Percentiles rank a stretch among this genome's conserved stretches.
These are phyloP conservation scores for Capsicum pubescens DNA, from an alignment of 257 asterid species.

Conservation along the genomic window DNA sequence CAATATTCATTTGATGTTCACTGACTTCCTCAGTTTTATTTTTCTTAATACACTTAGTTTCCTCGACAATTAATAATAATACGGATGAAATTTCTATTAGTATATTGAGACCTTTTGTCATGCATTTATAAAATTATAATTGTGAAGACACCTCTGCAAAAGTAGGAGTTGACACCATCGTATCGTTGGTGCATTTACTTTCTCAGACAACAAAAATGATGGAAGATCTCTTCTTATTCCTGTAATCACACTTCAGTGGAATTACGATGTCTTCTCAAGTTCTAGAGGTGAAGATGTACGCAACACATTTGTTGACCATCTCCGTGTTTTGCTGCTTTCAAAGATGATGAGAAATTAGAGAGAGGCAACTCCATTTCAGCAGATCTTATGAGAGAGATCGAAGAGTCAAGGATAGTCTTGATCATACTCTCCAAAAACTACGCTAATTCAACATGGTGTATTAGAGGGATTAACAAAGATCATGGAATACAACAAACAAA, in stretches of 20 bases:
- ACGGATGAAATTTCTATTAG: neutral
- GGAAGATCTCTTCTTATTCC: neutral
- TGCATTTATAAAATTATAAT: neutral
- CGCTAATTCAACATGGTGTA: too few relatives aligned
- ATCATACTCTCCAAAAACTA: too few relatives aligned
- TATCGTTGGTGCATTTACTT: neutral
- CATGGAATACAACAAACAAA: too few relatives aligned
- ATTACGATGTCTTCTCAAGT: too few relatives aligned
- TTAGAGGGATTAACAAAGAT: too few relatives aligned
- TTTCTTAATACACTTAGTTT: neutral
- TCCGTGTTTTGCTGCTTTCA: too few relatives aligned
- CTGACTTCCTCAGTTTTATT: neutral
- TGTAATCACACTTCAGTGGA: neutral
- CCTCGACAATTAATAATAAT: neutral
- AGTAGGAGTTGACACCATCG: neutral
- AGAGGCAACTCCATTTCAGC: too few relatives aligned
- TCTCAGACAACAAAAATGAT: neutral
- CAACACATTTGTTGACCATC: too few relatives aligned
- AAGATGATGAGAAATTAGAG: too few relatives aligned
- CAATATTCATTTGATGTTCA: neutral
- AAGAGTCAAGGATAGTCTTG: too few relatives aligned
- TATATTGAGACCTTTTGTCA: neutral
- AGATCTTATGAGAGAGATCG: too few relatives aligned
- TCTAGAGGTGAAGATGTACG: too few relatives aligned
- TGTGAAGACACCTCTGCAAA: neutral